These are phyloP conservation scores for Thermoascus crustaceus DNA, from an alignment of 2,329 filamentous ascomycete genomes.

Conservation along the genomic window DNA sequence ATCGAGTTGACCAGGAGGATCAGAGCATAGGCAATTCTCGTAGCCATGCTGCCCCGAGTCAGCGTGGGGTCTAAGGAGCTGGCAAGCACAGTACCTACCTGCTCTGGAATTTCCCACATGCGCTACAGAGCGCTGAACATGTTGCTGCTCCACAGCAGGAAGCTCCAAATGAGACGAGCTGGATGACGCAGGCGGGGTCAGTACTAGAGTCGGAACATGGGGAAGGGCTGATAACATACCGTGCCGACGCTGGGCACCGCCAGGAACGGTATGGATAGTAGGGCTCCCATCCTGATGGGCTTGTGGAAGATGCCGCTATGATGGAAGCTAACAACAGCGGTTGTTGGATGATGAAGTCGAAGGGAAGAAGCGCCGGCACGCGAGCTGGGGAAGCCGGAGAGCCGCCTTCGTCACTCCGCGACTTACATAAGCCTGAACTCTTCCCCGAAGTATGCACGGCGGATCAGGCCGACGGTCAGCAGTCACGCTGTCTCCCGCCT, in stretches of 20 bases:
- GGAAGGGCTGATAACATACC: slow-evolving; percentile 41
- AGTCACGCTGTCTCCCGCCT: neutral
- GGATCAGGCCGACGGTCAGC: too few relatives aligned
- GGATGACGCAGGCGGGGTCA: slow-evolving; percentile 13
- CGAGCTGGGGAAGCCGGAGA: neutral
- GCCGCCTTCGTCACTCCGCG: slow-evolving; percentile 5
- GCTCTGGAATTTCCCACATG: slow-evolving; percentile 94
- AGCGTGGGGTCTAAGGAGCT: slow-evolving; percentile 10
- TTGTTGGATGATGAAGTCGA: slow-evolving; percentile 2
- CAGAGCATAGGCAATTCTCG: slow-evolving; percentile 90
- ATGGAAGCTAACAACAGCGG: too few relatives aligned
- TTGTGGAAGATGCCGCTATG: too few relatives aligned
- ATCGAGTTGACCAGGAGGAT: slow-evolving; percentile 96
- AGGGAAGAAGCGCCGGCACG: slow-evolving; percentile 1
- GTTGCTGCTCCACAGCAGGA: slow-evolving; percentile 96
- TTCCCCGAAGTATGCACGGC: too few relatives aligned
- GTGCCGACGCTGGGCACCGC: slow-evolving; percentile 79
- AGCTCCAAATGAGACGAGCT: slow-evolving; percentile 70
- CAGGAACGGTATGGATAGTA: slow-evolving; percentile 82
- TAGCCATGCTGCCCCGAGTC: slow-evolving; percentile 65
- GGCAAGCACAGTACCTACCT: slow-evolving; percentile 48
- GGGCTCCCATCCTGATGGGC: slow-evolving; percentile 76
- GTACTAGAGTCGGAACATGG: slow-evolving; percentile 3
- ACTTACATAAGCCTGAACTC: slow-evolving; percentile 6
- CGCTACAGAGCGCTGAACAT: slow-evolving; percentile 89